These are phyloP conservation scores for Suhomyces emberorum DNA, from an alignment of 805 yeast species.

Conservation along the genomic window DNA sequence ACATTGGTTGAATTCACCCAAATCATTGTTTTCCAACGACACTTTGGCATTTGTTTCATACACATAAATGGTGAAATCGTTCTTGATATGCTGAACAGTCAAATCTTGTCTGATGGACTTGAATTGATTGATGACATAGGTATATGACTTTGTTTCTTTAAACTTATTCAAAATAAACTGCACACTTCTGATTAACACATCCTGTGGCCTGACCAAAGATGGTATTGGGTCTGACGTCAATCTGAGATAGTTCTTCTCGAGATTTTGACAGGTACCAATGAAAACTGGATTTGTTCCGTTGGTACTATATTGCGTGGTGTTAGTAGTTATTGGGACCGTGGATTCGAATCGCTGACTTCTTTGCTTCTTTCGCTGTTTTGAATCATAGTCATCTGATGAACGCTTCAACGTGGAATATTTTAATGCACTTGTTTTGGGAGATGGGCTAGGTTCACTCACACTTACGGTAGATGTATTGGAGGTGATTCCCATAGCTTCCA, in stretches of 20 bases:
- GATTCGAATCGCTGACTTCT: conserved; percentile 50
- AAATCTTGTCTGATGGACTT: conserved; percentile 91
- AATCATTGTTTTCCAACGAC: conserved; percentile 78
- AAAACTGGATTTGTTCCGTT: conserved; percentile 19
- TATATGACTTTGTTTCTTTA: conserved; percentile 49
- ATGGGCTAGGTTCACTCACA: not conserved
- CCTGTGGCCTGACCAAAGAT: conserved; percentile 69
- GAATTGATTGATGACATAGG: conserved; percentile 83
- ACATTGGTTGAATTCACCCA: conserved; percentile 95
- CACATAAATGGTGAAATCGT: conserved; percentile 70
- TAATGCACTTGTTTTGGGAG: not conserved
- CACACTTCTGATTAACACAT: conserved; percentile 56
- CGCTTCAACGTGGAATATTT: conserved; percentile 2
- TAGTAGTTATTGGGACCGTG: conserved; percentile 1
- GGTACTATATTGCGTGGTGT: conserved; percentile 1
- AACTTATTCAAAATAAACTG: conserved; percentile 53
- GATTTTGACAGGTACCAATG: conserved; percentile 58
- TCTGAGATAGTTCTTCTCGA: conserved; percentile 80
- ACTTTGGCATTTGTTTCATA: conserved; percentile 84
- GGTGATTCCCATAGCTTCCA: conserved; percentile 4
- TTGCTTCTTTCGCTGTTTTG: conserved; percentile 35
- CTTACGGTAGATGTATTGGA: not conserved
- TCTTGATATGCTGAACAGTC: conserved; percentile 84
- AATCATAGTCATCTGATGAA: conserved; percentile 16
- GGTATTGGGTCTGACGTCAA: conserved; percentile 93